phyloP scores from a whole-genome alignment of 106 monocot genomes.

The Vanilla planifolia region DNA sequence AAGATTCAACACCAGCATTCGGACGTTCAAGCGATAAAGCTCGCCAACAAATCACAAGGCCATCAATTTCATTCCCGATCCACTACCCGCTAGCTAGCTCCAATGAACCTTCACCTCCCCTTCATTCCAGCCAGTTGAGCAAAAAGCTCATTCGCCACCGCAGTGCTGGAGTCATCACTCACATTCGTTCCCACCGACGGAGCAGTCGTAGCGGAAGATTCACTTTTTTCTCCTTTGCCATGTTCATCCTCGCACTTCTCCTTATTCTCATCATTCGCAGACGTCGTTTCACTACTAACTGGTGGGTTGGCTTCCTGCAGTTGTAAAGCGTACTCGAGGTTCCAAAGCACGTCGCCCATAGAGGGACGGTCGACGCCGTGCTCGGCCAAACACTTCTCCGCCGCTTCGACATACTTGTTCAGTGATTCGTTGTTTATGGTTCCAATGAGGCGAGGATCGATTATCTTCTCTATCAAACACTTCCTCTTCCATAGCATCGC shows the following conservation, averaged over 20 bases:
- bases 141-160: slow-evolving; percentile 26
- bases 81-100: too few relatives aligned
- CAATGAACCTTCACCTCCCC: slow-evolving; percentile 25
- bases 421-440: slow-evolving; percentile 20
- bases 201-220: neutral
- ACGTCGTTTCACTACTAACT: too few relatives aligned
- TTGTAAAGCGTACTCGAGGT: slow-evolving; percentile 24
- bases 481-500: slow-evolving; percentile 22
- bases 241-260: neutral
- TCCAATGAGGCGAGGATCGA: slow-evolving; percentile 18
- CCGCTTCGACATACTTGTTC: slow-evolving; percentile 24
- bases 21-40: too few relatives aligned
- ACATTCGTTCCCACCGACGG: neutral
- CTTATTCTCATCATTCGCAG: too few relatives aligned
- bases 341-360: slow-evolving; percentile 31
- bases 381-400: slow-evolving; percentile 32
- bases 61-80: too few relatives aligned
- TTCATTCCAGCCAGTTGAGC: slow-evolving; percentile 29
- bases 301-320: slow-evolving; percentile 25
- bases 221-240: neutral
- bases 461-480: slow-evolving; percentile 25
- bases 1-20: too few relatives aligned
- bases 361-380: slow-evolving; percentile 25
- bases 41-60: too few relatives aligned
- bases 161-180: slow-evolving; percentile 21